Base-by-base conservation (phyloP, 164 flowering plant genomes). In the Taxillus chinensis region DNA sequence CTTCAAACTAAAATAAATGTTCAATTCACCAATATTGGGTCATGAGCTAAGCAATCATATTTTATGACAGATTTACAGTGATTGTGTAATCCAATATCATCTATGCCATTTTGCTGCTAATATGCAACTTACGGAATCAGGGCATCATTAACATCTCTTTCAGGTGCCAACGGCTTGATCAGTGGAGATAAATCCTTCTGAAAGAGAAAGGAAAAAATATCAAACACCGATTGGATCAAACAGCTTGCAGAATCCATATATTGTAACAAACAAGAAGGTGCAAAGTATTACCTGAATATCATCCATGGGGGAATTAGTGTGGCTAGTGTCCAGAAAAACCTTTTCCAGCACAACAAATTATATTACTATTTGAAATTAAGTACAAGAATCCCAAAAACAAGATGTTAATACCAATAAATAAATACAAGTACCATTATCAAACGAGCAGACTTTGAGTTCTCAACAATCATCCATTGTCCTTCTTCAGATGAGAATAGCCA, bases 401-500 rank as follows among this genome's bases (percentile, higher is more conserved):
- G 1, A 52, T 55, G 46, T 38, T 45, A 65, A n/a, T 3, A 40
- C 58, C 14, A 42, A 55, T 52, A 42, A 57, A 17, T 53, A 62
- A 27, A 38, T 61, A 39, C 49, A 64, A 53, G 16, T 82, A 89
- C 98, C 96, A 93, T 82, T 66, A 88, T 73, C 41, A 93, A 77
- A 50, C 98, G 95, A 70, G 92, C 95, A 59, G 95, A 86, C 74
- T 83, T 84, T 59, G 92, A 79, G 71, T 84, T 93, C 73, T 83
- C 87, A 70, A 86, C 93, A 37, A 93, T 78, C 56, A 73, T 11
- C 97, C 98, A 93, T 71, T 90, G 98, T 56, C 98, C 98, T 81
- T 88, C 98, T 75, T 86, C 96, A 37, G 96, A 88, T 61, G 89
- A 80, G 81, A 85, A 90, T 45, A 93, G 83, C 98, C 98, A 93